These are phyloP conservation scores for Setomelanomma holmii DNA, from an alignment of 2,329 filamentous ascomycete genomes.

Conservation along the genomic window DNA sequence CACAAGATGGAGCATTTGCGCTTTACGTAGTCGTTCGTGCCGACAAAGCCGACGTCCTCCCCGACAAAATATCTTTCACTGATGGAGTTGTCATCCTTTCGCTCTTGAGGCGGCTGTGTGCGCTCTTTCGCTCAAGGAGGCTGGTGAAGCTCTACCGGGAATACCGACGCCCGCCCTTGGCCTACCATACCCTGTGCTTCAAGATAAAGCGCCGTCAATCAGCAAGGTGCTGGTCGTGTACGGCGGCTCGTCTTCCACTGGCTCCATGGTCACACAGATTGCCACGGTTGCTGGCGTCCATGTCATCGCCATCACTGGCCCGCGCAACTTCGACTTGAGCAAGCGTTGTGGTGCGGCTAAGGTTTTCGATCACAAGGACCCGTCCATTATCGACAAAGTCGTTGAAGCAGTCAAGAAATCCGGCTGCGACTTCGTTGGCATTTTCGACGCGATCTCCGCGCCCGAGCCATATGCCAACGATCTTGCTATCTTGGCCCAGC, in stretches of 20 bases:
- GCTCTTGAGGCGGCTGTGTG: conserved; percentile 52
- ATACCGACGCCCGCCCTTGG: conserved; percentile 40
- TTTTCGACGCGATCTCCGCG: conserved; percentile 47
- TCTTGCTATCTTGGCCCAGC: conserved; percentile 31
- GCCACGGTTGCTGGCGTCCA: conserved; percentile 48
- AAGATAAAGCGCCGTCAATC: conserved; percentile 20
- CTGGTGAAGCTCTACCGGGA: conserved; percentile 26
- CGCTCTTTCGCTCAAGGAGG: conserved; percentile 47
- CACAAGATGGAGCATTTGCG: conserved; percentile 34
- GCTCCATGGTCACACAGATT: conserved; percentile 53
- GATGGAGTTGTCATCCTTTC: conserved; percentile 52
- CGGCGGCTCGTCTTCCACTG: conserved; percentile 54
- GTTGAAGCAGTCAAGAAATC: conserved; percentile 42
- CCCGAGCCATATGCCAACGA: conserved; percentile 24
- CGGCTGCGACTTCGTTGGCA: conserved; percentile 48
- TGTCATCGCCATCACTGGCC: conserved; percentile 48
- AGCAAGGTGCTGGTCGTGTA: conserved; percentile 54
- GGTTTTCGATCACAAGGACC: conserved; percentile 36
- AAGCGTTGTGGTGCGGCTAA: conserved; percentile 30
- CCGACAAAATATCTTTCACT: conserved; percentile 48
- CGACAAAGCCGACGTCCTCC: conserved; percentile 49
- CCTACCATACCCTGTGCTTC: conserved; percentile 48
- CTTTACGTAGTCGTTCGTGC: conserved; percentile 43
- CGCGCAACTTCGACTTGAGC: conserved; percentile 27
- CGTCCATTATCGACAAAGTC: conserved; percentile 44